Evolutionary conservation across 1,284 basidiomycete species (phyloP).

Genomic region (Ganoderma boninense): DNA sequence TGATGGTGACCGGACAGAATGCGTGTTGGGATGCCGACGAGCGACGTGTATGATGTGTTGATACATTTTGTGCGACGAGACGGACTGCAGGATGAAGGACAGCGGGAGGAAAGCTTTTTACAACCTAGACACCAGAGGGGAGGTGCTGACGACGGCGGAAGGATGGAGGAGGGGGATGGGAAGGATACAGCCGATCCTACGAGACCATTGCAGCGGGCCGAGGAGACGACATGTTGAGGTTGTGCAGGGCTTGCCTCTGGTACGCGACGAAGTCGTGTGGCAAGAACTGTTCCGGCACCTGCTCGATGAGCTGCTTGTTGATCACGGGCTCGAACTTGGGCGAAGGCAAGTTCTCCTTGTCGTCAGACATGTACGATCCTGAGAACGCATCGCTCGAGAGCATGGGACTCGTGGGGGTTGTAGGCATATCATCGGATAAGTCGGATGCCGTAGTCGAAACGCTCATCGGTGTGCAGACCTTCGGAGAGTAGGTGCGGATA

Average conservation of each 20-base stretch:
- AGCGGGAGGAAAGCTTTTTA: constrained; percentile 41
- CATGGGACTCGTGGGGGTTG: constrained; percentile 76
- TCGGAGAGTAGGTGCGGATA: constrained; percentile 61
- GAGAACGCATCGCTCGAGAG: constrained; percentile 56
- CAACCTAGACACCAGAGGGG: constrained; percentile 40
- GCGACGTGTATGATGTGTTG: constrained; percentile 68
- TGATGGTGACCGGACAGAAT: constrained; percentile 62
- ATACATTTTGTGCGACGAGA: constrained; percentile 74
- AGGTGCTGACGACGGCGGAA: constrained; percentile 27
- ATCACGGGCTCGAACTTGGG: constrained; percentile 70
- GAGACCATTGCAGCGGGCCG: constrained; percentile 58
- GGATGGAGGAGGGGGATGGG: constrained; percentile 22
- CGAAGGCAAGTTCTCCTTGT: constrained; percentile 80
- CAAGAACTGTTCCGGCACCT: constrained; percentile 75
- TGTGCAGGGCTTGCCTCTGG: constrained; percentile 77
- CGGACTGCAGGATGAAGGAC: constrained; percentile 36
- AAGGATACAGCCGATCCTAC: constrained; percentile 46
- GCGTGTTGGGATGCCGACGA: constrained; percentile 65
- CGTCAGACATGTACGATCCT: constrained; percentile 60
- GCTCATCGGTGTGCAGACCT: constrained; percentile 76
- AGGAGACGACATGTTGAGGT: constrained; percentile 64
- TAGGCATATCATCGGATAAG: constrained; percentile 81
- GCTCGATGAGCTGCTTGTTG: constrained; percentile 73
- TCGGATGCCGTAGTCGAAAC: constrained; percentile 76
- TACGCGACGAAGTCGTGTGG: constrained; percentile 82